Percentiles rank a stretch among this genome's conserved stretches.
Conservation (phyloP, 805 yeast genomes). For the Saccharomycopsis olivae region DNA sequence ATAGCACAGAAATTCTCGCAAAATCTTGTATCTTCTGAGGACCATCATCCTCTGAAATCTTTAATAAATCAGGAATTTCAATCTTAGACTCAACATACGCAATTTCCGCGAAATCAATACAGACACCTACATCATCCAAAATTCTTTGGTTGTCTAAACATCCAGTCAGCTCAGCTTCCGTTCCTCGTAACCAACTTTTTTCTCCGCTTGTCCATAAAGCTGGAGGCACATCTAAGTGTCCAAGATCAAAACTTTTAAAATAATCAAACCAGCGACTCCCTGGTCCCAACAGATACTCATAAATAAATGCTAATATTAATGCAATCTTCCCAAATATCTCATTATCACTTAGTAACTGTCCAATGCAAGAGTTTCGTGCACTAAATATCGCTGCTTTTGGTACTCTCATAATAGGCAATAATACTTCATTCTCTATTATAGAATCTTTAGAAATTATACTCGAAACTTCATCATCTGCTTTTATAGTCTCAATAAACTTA, state of each 20-base stretch:
- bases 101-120: constrained; percentile 25
- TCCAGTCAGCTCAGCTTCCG: neutral
- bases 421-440: neutral
- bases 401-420: neutral
- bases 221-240: constrained; percentile 34
- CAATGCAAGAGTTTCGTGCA: neutral
- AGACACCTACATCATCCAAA: neutral
- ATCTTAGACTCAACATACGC: constrained; percentile 16
- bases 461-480: too few relatives aligned
- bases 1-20: neutral
- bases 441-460: too few relatives aligned
- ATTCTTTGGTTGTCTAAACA: neutral
- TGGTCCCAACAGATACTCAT: constrained; percentile 48
- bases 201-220: constrained; percentile 51
- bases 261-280: constrained; percentile 76
- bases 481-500: too few relatives aligned
- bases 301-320: constrained; percentile 59
- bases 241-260: constrained; percentile 12
- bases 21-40: neutral
- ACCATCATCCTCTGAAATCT: neutral
- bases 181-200: constrained; percentile 23
- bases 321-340: neutral
- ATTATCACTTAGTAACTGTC: neutral
- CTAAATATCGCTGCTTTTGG: neutral
- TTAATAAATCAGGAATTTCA: constrained; percentile 7